Evolutionary conservation across 2,329 filamentous ascomycete genomes (phyloP).

Genomic region (Nemania diffusa): DNA sequence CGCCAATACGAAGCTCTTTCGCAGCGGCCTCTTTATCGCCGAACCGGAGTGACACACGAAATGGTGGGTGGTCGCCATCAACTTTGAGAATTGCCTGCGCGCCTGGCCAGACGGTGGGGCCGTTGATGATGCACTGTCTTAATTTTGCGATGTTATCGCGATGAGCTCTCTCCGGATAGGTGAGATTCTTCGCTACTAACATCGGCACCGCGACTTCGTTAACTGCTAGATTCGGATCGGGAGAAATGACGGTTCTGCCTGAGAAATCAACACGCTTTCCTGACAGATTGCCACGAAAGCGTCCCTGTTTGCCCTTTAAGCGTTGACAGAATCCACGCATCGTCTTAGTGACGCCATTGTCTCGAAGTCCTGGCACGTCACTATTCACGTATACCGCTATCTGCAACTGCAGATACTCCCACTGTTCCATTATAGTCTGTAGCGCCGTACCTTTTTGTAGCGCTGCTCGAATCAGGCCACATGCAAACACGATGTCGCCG

Average conservation of each 20-base stretch:
- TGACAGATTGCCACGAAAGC: constrained; percentile 95
- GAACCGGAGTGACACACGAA: constrained; percentile 80
- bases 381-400: constrained; percentile 99
- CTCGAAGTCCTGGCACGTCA: constrained; percentile 90
- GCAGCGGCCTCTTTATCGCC: constrained; percentile 78
- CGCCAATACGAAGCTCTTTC: constrained; percentile 79
- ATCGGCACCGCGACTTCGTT: constrained; percentile 93
- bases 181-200: constrained; percentile 94
- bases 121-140: constrained; percentile 77
- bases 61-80: constrained; percentile 60
- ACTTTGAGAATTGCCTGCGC: constrained; percentile 84
- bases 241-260: constrained; percentile 95
- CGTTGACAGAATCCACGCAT: constrained; percentile 95
- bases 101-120: constrained; percentile 83
- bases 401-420: constrained; percentile 95
- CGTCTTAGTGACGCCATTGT: constrained; percentile 85
- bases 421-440: constrained; percentile 94
- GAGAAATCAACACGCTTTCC: constrained; percentile 99
- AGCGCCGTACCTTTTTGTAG: constrained; percentile 85
- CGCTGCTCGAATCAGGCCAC: constrained; percentile 84
- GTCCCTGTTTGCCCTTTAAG: constrained; percentile 95
- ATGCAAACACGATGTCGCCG: constrained; percentile 95
- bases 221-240: constrained; percentile 92
- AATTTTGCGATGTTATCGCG: constrained; percentile 88
- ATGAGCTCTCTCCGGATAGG: constrained; percentile 90